Evolutionary conservation across 1,284 basidiomycete species (phyloP).

Genomic region (Somion occarium): DNA sequence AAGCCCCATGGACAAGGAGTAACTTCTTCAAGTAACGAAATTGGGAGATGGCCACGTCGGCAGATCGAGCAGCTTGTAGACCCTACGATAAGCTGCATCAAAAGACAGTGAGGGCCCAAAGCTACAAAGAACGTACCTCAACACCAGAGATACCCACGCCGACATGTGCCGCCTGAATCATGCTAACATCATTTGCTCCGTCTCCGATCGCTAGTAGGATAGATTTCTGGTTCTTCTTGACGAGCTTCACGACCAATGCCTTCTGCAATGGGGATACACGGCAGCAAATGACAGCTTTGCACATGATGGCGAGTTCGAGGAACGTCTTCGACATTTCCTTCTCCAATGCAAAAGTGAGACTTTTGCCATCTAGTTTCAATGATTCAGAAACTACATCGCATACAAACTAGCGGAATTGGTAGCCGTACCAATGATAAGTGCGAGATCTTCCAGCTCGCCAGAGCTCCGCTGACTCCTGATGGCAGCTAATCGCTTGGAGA

Average conservation of each 20-base stretch:
- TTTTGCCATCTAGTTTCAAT: conserved; percentile 78
- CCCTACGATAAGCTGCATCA: conserved; percentile 52
- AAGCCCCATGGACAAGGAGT: conserved; percentile 94
- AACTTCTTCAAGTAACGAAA: conserved; percentile 97
- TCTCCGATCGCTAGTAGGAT: conserved; percentile 96
- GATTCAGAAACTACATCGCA: neutral
- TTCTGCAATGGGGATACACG: conserved; percentile 98
- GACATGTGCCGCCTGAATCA: conserved; percentile 97
- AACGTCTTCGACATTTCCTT: conserved; percentile 89
- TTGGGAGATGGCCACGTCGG: conserved; percentile 97
- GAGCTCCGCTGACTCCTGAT: conserved; percentile 90
- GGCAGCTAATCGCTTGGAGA: conserved; percentile 84
- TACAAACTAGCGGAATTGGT: no score
- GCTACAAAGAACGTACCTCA: conserved; percentile 59
- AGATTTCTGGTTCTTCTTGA: conserved; percentile 93
- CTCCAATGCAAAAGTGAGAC: conserved; percentile 87
- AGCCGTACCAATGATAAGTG: conserved; percentile 83
- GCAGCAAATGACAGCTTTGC: conserved; percentile 98
- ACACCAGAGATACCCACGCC: conserved; percentile 98
- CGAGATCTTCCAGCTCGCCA: conserved; percentile 93
- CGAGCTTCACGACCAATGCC: conserved; percentile 96
- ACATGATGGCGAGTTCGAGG: conserved; percentile 95
- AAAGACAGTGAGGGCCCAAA: no score
- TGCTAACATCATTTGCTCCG: conserved; percentile 95
- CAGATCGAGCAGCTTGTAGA: conserved; percentile 93